These are phyloP conservation scores for Aquilaria sinensis DNA, from an alignment of 345 rosid genomes.

Conservation along the genomic window DNA sequence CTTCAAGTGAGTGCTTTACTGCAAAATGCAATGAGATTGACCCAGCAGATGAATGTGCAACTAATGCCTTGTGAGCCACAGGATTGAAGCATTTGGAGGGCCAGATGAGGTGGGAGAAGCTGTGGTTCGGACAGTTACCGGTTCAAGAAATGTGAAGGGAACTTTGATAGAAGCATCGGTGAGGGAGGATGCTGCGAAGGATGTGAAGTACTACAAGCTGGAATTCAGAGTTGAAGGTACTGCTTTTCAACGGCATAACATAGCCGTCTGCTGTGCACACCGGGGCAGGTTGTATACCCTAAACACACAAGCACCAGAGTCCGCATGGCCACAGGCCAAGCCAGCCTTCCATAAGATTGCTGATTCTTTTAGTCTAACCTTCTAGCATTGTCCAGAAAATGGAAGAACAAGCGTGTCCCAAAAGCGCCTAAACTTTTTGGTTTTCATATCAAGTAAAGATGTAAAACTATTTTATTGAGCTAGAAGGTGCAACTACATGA, in stretches of 20 bases:
- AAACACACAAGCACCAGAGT: slow-evolving; percentile 75
- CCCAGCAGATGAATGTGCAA: too few species aligned
- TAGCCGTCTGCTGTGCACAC: slow-evolving; percentile 61
- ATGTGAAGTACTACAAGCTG: slow-evolving; percentile 55
- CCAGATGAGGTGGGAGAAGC: slow-evolving; percentile 76
- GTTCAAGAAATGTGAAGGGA: slow-evolving; percentile 52
- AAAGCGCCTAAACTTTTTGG: neutral
- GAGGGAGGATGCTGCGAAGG: slow-evolving; percentile 40
- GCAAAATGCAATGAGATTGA: neutral
- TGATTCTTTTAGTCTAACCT: slow-evolving; percentile 47
- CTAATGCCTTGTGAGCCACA: slow-evolving; percentile 10
- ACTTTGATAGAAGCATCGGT: slow-evolving; percentile 44
- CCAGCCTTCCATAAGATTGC: slow-evolving; percentile 43
- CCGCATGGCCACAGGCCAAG: slow-evolving; percentile 53
- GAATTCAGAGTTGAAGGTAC: slow-evolving; percentile 79
- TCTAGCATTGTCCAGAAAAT: slow-evolving; percentile 12
- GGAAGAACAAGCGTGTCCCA: neutral
- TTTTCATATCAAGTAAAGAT: neutral
- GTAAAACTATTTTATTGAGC: neutral
- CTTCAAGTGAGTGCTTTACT: slow-evolving; percentile 61
- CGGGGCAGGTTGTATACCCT: slow-evolving; percentile 58
- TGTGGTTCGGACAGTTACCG: slow-evolving; percentile 48
- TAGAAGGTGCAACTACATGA: neutral
- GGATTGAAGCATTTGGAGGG: slow-evolving; percentile 87
- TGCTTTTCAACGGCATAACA: slow-evolving; percentile 55